Conservation (phyloP, 176 grass and related monocot genomes). For the Guadua angustifolia region DNA sequence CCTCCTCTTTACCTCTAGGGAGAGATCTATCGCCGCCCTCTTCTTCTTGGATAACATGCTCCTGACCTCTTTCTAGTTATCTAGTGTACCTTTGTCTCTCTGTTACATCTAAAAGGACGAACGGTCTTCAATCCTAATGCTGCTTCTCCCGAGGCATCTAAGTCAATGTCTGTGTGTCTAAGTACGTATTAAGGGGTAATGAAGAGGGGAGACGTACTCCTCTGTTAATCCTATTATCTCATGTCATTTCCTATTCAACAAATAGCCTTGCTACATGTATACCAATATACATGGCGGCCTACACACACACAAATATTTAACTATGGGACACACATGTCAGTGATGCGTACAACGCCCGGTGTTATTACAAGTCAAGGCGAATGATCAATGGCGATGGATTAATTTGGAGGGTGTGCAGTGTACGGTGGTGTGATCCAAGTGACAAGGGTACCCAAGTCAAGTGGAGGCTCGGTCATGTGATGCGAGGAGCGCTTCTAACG, state of each 20-base stretch:
- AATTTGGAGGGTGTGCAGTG: conserved; percentile 38
- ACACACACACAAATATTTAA: conserved; percentile 6
- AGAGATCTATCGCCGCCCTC: conserved; percentile 72
- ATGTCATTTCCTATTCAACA: conserved; percentile 49
- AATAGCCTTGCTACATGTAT: conserved; percentile 21
- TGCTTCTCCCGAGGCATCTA: conserved; percentile 57
- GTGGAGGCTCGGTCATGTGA: conserved; percentile 75
- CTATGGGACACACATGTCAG: conserved; percentile 38
- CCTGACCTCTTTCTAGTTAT: conserved; percentile 46
- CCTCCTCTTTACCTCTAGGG: conserved; percentile 47
- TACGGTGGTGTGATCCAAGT: conserved; percentile 62
- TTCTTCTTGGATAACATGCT: conserved; percentile 77
- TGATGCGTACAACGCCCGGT: not conserved
- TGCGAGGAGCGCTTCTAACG: conserved; percentile 70
- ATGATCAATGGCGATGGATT: conserved; percentile 27
- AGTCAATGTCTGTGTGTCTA: conserved; percentile 88
- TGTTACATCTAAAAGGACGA: conserved; percentile 49
- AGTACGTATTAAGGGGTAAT: conserved; percentile 63
- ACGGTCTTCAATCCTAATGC: conserved; percentile 67
- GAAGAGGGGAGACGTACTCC: conserved; percentile 51
- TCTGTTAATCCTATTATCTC: conserved; percentile 46
- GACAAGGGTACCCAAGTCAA: conserved; percentile 79
- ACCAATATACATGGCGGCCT: not conserved
- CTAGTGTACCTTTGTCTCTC: conserved; percentile 57
- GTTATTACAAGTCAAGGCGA: conserved; percentile 17